Evolutionary conservation across 306 rosid species (phyloP).

Genomic region (Trichosanthes cucumerina): DNA sequence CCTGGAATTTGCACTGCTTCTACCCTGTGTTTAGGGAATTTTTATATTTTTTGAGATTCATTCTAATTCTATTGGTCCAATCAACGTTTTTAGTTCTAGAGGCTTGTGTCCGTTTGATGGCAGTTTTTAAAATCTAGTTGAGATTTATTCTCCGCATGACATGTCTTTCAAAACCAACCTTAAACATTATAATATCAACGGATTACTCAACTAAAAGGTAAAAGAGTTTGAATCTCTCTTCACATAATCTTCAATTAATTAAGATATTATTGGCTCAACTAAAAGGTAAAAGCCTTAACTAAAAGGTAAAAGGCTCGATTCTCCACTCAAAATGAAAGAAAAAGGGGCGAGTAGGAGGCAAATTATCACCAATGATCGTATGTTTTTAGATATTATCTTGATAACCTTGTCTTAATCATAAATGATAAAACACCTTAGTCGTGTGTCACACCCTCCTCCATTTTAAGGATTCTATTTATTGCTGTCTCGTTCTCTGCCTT

Average conservation of each 20-base stretch:
- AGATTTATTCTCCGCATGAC: neutral
- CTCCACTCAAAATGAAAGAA: neutral
- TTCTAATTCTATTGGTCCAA: neutral
- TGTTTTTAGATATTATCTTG: neutral
- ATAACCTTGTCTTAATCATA: neutral
- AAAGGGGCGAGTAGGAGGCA: too few relatives aligned
- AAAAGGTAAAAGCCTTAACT: neutral
- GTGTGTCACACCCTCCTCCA: neutral
- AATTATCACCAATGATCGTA: neutral
- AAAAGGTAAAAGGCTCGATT: neutral
- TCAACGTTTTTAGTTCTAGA: neutral
- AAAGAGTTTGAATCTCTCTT: too few relatives aligned
- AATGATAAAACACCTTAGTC: neutral
- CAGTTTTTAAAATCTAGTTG: neutral
- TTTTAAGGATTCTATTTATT: neutral
- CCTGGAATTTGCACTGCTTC: neutral
- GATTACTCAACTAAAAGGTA: too few relatives aligned
- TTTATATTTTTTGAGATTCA: neutral
- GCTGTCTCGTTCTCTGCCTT: neutral
- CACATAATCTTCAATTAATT: too few relatives aligned
- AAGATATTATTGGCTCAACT: neutral
- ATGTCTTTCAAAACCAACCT: neutral
- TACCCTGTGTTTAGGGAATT: neutral
- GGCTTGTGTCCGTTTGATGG: too few relatives aligned
- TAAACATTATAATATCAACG: neutral